phyloP scores from a whole-genome alignment of 805 yeast genomes.

The Tetrapisispora phaffii region DNA sequence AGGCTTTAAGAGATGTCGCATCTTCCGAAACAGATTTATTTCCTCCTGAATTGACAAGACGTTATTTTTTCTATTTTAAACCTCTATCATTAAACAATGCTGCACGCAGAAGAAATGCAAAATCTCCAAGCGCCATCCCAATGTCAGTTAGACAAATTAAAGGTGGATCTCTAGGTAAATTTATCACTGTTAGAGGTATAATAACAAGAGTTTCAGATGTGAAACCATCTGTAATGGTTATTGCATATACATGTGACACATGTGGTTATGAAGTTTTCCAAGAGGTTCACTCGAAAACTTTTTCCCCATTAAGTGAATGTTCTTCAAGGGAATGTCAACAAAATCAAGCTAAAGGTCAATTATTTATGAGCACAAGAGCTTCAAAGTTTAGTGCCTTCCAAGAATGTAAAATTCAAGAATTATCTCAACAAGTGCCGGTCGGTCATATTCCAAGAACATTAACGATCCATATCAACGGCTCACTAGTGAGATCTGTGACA shows the following conservation, averaged over 20 bases:
- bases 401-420: conserved; percentile 89
- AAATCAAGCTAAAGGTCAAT: conserved; percentile 78
- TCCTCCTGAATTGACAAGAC: conserved; percentile 77
- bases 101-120: conserved; percentile 18
- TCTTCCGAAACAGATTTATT: conserved; percentile 46
- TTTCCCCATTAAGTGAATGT: conserved; percentile 83
- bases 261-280: conserved; percentile 97
- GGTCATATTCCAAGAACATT: conserved; percentile 93
- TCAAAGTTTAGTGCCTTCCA: conserved; percentile 92
- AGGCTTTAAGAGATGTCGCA: conserved; percentile 28
- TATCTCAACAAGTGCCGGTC: conserved; percentile 93
- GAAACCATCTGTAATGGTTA: conserved; percentile 81
- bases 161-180: conserved; percentile 74
- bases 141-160: conserved; percentile 84
- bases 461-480: conserved; percentile 83
- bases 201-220: conserved; percentile 94
- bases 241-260: conserved; percentile 93
- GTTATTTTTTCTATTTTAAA: conserved; percentile 78
- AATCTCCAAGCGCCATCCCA: conserved; percentile 28
- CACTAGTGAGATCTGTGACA: conserved; percentile 70
- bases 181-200: conserved; percentile 86
- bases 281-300: conserved; percentile 77
- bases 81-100: conserved; percentile 48
- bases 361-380: conserved; percentile 89
- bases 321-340: conserved; percentile 67